Conservation (phyloP, 2,329 filamentous ascomycete genomes). For the Pezicula carpinea region DNA sequence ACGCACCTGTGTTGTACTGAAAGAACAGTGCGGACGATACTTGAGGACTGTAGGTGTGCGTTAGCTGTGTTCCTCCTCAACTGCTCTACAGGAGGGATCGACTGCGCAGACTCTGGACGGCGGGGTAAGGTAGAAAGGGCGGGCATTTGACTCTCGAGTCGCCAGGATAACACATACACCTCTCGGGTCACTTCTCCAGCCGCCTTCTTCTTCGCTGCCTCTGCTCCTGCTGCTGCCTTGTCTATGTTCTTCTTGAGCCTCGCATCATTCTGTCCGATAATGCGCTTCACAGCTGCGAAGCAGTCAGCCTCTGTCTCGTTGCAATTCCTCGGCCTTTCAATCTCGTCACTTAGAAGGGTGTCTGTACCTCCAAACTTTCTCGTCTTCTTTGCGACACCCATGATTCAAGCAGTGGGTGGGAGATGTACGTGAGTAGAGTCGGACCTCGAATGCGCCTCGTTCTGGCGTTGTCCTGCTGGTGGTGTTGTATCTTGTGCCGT, state of each 20-base stretch:
- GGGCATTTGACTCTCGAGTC: not conserved
- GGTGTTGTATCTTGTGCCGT: too few relatives aligned
- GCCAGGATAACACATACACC: slow-evolving; percentile 42
- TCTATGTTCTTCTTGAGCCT: slow-evolving; percentile 76
- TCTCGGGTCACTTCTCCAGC: slow-evolving; percentile 63
- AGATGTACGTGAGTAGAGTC: not conserved
- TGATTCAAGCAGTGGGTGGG: slow-evolving; percentile 10
- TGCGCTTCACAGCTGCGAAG: slow-evolving; percentile 57
- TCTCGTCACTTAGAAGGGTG: not conserved
- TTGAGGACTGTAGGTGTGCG: slow-evolving; percentile 51
- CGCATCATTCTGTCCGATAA: slow-evolving; percentile 77
- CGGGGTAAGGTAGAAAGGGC: not conserved
- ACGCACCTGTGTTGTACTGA: slow-evolving; percentile 66
- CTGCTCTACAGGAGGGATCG: too few relatives aligned
- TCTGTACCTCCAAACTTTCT: not conserved
- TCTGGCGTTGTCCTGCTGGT: too few relatives aligned
- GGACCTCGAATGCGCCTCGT: not conserved
- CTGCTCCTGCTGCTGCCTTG: slow-evolving; percentile 57
- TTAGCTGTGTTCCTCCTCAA: not conserved
- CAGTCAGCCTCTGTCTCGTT: slow-evolving; percentile 5
- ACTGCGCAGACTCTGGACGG: too few relatives aligned
- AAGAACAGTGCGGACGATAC: slow-evolving; percentile 84
- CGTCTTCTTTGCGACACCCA: slow-evolving; percentile 78
- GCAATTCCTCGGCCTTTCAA: not conserved
- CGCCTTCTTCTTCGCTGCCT: slow-evolving; percentile 52